Conservation (phyloP, 192 early-diverging fungal species). For the Backusella parvicylindrica region DNA sequence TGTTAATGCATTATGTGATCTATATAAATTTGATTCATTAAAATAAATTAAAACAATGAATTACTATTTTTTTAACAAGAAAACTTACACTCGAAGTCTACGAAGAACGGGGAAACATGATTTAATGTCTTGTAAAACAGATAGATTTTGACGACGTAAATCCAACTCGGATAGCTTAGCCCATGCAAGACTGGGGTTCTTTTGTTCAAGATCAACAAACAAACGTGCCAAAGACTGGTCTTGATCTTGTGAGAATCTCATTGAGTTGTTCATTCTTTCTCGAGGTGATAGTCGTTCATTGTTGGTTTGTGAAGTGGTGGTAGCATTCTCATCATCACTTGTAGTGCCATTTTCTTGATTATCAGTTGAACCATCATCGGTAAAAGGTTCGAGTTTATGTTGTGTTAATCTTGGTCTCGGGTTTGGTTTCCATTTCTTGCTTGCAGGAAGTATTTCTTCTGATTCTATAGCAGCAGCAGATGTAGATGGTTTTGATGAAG, state of each 20-base stretch:
- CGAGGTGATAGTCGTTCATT: neutral
- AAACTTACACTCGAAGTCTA: conserved; percentile 6
- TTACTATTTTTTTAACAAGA: neutral
- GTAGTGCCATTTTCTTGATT: neutral
- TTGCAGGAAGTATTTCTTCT: neutral
- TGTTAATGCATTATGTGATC: conserved; percentile 26
- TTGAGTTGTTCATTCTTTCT: neutral
- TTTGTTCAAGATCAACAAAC: neutral
- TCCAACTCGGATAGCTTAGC: neutral
- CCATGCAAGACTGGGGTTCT: neutral
- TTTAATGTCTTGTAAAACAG: neutral
- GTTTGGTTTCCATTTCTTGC: neutral
- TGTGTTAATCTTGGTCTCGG: neutral
- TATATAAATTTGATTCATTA: neutral
- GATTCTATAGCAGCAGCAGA: neutral
- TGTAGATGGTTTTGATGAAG: neutral
- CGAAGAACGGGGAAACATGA: neutral
- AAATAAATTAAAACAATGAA: neutral
- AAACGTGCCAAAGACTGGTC: neutral
- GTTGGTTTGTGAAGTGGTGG: neutral
- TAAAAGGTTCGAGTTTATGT: neutral
- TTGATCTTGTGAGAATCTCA: neutral
- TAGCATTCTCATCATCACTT: neutral
- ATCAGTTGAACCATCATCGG: neutral
- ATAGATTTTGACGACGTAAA: neutral